These are phyloP conservation scores for Helminthosporium solani DNA, from an alignment of 2,329 filamentous ascomycete species.

Conservation along the genomic window DNA sequence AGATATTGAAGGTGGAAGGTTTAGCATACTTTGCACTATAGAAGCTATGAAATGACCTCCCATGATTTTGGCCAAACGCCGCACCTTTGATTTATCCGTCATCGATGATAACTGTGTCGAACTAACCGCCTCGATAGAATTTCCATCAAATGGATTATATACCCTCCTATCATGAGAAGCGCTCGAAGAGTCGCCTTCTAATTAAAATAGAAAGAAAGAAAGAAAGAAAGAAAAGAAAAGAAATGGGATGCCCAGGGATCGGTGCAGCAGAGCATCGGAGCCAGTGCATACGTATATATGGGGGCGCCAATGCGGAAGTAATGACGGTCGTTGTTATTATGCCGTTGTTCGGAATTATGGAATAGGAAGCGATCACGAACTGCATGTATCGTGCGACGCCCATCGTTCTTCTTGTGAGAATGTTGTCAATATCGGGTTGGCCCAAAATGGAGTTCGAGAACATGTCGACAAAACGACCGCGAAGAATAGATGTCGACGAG, in stretches of 20 bases:
- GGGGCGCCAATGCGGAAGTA: conserved; percentile 10
- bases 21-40: conserved; percentile 28
- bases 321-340: conserved; percentile 11
- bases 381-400: conserved; percentile 2
- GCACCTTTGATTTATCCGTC: conserved; percentile 22
- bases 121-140: conserved; percentile 26
- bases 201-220: conserved; percentile 1
- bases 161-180: conserved; percentile 24
- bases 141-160: conserved; percentile 29
- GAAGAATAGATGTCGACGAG: conserved; percentile 29
- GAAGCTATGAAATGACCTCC: conserved; percentile 28
- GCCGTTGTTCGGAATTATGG: conserved; percentile 10
- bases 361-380: conserved; percentile 13
- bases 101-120: conserved; percentile 23
- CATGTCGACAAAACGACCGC: conserved; percentile 29
- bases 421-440: conserved; percentile 16
- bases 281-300: neutral
- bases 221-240: conserved; percentile 3
- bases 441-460: conserved; percentile 21
- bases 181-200: conserved; percentile 6
- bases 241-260: neutral
- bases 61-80: conserved; percentile 16
- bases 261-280: neutral
- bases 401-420: conserved; percentile 9
- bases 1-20: conserved; percentile 8